These are phyloP conservation scores for Botryococcus braunii DNA, from an alignment of 163 green algal genomes.

Conservation along the genomic window DNA sequence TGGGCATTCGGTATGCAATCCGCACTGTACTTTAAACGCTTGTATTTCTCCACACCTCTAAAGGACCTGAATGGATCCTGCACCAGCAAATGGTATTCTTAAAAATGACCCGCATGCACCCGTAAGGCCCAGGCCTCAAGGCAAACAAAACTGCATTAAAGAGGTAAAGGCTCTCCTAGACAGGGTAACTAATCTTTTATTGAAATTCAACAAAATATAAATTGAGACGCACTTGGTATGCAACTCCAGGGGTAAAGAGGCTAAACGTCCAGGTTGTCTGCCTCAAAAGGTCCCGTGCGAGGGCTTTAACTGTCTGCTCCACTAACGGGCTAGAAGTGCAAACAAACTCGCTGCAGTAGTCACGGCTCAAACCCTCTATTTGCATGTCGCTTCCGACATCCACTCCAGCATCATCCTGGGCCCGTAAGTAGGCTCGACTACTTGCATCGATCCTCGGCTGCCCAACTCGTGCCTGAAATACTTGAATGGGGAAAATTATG, in stretches of 20 bases:
- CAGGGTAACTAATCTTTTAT: too few relatives aligned
- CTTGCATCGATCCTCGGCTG: too few relatives aligned
- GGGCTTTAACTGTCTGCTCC: constrained; percentile 45
- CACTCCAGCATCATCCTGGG: too few relatives aligned
- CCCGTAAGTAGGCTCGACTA: too few relatives aligned
- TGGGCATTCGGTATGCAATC: constrained; percentile 19
- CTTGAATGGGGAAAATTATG: too few relatives aligned
- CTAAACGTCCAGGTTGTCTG: constrained; percentile 28
- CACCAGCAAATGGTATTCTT: not conserved
- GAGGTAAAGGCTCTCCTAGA: not conserved
- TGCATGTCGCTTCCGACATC: constrained; percentile 7
- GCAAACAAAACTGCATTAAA: not conserved
- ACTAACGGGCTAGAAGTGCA: constrained; percentile 58
- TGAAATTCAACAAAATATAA: too few relatives aligned
- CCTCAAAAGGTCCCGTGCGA: constrained; percentile 43
- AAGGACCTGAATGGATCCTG: constrained; percentile 46
- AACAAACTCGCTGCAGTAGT: constrained; percentile 72
- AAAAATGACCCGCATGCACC: not conserved
- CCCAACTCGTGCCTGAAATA: too few relatives aligned
- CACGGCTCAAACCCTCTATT: constrained; percentile 30
- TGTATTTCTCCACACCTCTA: constrained; percentile 35
- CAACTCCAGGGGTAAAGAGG: constrained; percentile 37
- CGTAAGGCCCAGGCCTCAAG: not conserved
- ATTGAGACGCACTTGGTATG: constrained; percentile 26
- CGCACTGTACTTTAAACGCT: constrained; percentile 19